These are phyloP conservation scores for Apiospora sp. DNA, from an alignment of 2,329 filamentous ascomycete genomes.

Conservation along the genomic window DNA sequence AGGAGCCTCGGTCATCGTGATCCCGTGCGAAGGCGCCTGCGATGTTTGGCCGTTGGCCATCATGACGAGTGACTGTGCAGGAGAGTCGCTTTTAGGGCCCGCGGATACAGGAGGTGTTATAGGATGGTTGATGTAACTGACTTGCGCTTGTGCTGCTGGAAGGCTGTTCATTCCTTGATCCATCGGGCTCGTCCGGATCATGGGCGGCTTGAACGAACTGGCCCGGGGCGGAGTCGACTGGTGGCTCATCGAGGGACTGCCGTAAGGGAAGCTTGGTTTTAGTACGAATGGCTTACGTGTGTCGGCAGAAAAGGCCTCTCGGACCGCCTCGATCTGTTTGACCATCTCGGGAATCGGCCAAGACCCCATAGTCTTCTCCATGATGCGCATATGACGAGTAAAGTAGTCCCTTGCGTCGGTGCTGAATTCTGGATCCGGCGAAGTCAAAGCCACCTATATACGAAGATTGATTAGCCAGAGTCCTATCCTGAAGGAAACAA, in stretches of 20 bases:
- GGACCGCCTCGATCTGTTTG: constrained; percentile 86
- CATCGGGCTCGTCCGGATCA: constrained; percentile 57
- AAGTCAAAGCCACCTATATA: constrained; percentile 88
- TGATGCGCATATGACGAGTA: constrained; percentile 89
- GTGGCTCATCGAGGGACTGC: constrained; percentile 74
- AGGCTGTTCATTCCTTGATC: constrained; percentile 63
- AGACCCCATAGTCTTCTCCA: constrained; percentile 82
- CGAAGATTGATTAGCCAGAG: constrained; percentile 27
- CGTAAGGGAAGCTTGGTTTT: constrained; percentile 86
- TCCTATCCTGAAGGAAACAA: constrained; percentile 14
- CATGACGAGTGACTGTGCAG: constrained; percentile 76
- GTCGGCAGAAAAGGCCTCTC: constrained; percentile 91
- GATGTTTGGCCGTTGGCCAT: constrained; percentile 67
- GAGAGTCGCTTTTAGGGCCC: constrained; percentile 79
- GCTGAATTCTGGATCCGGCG: constrained; percentile 88
- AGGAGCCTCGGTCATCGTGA: constrained; percentile 69
- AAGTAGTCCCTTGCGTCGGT: constrained; percentile 88
- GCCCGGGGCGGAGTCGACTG: constrained; percentile 70
- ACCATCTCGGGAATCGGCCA: constrained; percentile 93
- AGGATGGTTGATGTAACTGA: constrained; percentile 75
- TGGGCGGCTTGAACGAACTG: constrained; percentile 58
- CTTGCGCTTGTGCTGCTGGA: constrained; percentile 61
- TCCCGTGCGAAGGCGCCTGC: constrained; percentile 60
- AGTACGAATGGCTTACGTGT: constrained; percentile 85
- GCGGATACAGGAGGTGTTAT: constrained; percentile 83